phyloP scores from a whole-genome alignment of 306 rosid species.

The Alnus glutinosa region DNA sequence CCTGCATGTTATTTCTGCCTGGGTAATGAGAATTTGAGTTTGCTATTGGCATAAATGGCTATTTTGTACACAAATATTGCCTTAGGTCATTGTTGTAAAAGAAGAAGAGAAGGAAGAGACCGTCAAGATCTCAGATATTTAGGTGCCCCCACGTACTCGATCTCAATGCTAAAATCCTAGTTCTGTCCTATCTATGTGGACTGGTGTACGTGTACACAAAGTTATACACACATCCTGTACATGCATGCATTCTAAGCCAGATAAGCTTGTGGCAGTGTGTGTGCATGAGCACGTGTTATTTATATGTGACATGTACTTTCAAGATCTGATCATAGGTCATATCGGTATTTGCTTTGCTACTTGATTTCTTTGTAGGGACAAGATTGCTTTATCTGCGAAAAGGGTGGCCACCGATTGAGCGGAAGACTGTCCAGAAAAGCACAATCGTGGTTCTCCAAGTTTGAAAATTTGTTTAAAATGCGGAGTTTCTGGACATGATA shows the following conservation, averaged over 20 bases:
- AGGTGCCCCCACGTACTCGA: background rate
- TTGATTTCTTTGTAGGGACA: conserved; percentile 46
- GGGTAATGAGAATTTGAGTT: background rate
- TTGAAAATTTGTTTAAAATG: conserved; percentile 72
- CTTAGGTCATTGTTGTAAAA: conserved; percentile 40
- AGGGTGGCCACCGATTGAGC: conserved; percentile 68
- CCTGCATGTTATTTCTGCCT: too few species aligned
- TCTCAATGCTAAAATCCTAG: background rate
- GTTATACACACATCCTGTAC: background rate
- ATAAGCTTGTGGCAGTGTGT: background rate
- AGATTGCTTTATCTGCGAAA: conserved; percentile 77
- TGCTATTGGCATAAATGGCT: background rate
- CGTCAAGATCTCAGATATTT: conserved; percentile 20
- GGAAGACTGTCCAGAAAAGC: conserved; percentile 83
- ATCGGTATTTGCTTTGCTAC: background rate
- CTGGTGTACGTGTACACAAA: background rate
- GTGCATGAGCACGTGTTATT: background rate
- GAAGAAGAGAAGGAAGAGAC: conserved; percentile 36
- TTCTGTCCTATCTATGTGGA: background rate
- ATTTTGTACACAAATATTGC: background rate
- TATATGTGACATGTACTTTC: background rate
- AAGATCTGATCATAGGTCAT: background rate
- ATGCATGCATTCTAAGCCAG: background rate
- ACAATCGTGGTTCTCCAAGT: conserved; percentile 29
- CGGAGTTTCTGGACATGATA: conserved; percentile 85